Evolutionary conservation across 257 asterid genomes (phyloP), one percentile per base, ranked within the genome.

Genomic region (Haberlea rhodopensis): DNA sequence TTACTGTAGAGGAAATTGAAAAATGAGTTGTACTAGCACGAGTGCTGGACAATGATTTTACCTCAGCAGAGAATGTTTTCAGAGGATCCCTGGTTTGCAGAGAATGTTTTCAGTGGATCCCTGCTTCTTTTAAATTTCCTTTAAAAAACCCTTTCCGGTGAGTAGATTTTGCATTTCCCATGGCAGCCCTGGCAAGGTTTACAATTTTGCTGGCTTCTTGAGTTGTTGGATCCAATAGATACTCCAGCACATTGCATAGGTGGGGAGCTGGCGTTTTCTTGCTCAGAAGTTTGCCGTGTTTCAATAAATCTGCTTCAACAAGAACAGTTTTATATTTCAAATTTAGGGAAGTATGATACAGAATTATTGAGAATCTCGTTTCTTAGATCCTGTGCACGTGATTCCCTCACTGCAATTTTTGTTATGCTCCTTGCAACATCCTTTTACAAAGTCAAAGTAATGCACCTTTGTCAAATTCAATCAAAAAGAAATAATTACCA

Each of bases 191-290:
- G 60, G 95, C 81, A 46, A 94, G 94, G 83, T 90, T 85, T 46
- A 94, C 87, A 57, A 94, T 83, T 86, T 88, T 90, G 89, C 89
- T 84, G 73, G 97, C 99, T 81, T 94, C 97, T 76, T 88, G 87
- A 56, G 97, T 94, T 46, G 94, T 80, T 46, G 95, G 91, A 75
- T 90, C 97, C 82, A 90, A 48, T 25, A 94, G 82, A 81, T 94
- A 94, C 51, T 86, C 95, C 0, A 97, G 99, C 67, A 94, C 92
- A 56, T 75, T 76, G 7, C 88, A 90, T 58, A 94, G 75, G 76
- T 90, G 97, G 10, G 79, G 71, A n/a, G 97, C 81, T 10, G 96
- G 95, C 21, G 80, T 89, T 71, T 84, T 86, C 81, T 85, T 90
- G 71, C 97, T 90, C 75, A 90, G 78, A 69, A 71, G 68, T 77